phyloP scores from a whole-genome alignment of 2,329 filamentous ascomycete genomes.

The Bisporella sp. region DNA sequence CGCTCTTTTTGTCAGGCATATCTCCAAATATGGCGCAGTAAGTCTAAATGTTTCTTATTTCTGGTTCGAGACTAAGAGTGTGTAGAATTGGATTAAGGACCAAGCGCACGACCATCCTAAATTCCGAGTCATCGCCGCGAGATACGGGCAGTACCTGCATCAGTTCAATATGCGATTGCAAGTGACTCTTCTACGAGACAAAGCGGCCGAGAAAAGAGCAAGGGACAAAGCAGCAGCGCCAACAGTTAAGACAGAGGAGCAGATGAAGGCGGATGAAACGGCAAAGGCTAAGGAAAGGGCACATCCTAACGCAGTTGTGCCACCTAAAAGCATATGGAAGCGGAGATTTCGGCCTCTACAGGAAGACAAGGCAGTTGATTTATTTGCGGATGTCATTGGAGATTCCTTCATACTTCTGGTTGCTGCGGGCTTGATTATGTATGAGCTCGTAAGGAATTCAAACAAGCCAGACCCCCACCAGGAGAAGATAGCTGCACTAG shows the following conservation, averaged over 20 bases:
- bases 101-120: slow-evolving; percentile 58
- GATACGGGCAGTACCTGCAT: slow-evolving; percentile 57
- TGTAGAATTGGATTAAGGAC: slow-evolving; percentile 57
- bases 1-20: slow-evolving; percentile 54
- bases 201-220: slow-evolving; percentile 48
- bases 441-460: slow-evolving; percentile 53
- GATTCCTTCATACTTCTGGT: slow-evolving; percentile 57
- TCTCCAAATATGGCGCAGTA: slow-evolving; percentile 65
- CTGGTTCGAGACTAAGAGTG: slow-evolving; percentile 7
- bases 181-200: slow-evolving; percentile 51
- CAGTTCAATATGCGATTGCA: slow-evolving; percentile 61
- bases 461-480: slow-evolving; percentile 53
- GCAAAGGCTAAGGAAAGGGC: slow-evolving; percentile 34
- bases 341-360: slow-evolving; percentile 57
- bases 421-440: slow-evolving; percentile 49
- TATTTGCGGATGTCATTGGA: slow-evolving; percentile 60
- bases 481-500: slow-evolving; percentile 44
- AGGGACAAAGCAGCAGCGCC: slow-evolving; percentile 57
- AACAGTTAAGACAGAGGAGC: slow-evolving; percentile 57
- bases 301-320: slow-evolving; percentile 15
- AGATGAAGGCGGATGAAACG: slow-evolving; percentile 47
- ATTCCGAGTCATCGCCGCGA: slow-evolving; percentile 54
- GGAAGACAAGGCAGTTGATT: slow-evolving; percentile 57
- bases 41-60: slow-evolving; percentile 21
- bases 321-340: slow-evolving; percentile 47